Evolutionary conservation across 305 asterid genomes (phyloP), one percentile per base, ranked within the genome.

Genomic region (Fraxinus baroniana): DNA sequence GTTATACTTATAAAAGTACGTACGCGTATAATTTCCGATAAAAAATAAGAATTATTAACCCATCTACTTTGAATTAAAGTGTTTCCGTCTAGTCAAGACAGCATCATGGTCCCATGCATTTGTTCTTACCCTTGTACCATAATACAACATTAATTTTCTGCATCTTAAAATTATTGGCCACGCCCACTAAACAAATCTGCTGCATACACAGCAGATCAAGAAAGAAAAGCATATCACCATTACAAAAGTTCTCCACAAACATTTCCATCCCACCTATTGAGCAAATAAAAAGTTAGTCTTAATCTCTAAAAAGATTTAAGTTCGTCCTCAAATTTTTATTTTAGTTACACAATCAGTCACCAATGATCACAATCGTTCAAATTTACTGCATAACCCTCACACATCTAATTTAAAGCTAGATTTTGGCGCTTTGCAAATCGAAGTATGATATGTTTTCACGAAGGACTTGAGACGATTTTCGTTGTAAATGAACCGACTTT

Each of bases 21-120:
- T 24, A 9, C 7, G 8, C 35, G 0, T 10, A 3, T 66, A 15
- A 22, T 79, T 83, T 17, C 17, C 70, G 26, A 74, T 81, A n/a
- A 49, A 44, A 52, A 74, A 49, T 6, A 64, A 20, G n/a, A 68
- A 15, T 15, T 36, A 87, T 80, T 84, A 80, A 74, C 26, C 71
- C 82, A 85, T 78, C n/a, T 80, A 75, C n/a, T 84, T 89, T 78
- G 84, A 87, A 86, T 83, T 86, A 87, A 89, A 88, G 89, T 10
- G 18, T 85, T 20, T 84, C 87, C 73, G 73, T 84, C 77, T 80
- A 78, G 87, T 83, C 81, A 86, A 86, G 85, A 57, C 52, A 79
- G 64, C 87, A 87, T 76, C 80, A 83, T 80, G 90, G 90, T 6
- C 92, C 90, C 90, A 85, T 80, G 64, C 33, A 8, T 3, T 24